Evolutionary conservation across 371 early-diverging fungal genomes (phyloP), one percentile per base, ranked within the genome.

Genomic region (Mucor saturninus): DNA sequence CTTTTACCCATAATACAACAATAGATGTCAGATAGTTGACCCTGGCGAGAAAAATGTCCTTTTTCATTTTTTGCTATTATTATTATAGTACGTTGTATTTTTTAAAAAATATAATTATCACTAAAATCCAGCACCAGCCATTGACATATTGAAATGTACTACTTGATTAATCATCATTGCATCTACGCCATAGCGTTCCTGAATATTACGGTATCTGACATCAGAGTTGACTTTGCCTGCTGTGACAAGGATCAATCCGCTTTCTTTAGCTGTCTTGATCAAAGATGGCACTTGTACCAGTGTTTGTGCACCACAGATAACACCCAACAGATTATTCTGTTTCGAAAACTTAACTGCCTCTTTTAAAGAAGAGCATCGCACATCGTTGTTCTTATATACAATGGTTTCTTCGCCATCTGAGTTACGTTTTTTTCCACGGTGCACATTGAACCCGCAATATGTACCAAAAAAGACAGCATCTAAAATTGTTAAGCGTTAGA

Each of bases 381-480:
- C 56, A 58, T 86, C 79, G n/a, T 54, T 37, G 30, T 57, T 39
- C 35, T 64, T 65, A 58, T 72, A 64, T 50, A 63, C 65, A 48
- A 68, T 66, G 3, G 54, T 58, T 28, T 59, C 57, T 14, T 71
- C 74, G 30, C 51, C 61, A 6, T 62, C 40, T 10, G 35, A 28
- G 28, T 64, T 71, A 39, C 82, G 74, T 58, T 83, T 86, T 30
- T 62, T 57, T 28, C 84, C 83, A 51, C 80, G 79, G 51, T 68
- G 64, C 73, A 79, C 79, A 68, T 83, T 83, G 82, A 84, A 83
- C 48, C 95, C 94, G 72, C 90, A 86, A 63, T 84, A 81, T 53
- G 91, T 91, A 65, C 83, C 83, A 74, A 93, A 93, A 72, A 95
- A 95, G 21, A 95, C 95, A 48, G 94, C 93, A 74, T 92, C 89